These are phyloP conservation scores for Linum tenue DNA, from an alignment of 345 rosid genomes.

Conservation along the genomic window DNA sequence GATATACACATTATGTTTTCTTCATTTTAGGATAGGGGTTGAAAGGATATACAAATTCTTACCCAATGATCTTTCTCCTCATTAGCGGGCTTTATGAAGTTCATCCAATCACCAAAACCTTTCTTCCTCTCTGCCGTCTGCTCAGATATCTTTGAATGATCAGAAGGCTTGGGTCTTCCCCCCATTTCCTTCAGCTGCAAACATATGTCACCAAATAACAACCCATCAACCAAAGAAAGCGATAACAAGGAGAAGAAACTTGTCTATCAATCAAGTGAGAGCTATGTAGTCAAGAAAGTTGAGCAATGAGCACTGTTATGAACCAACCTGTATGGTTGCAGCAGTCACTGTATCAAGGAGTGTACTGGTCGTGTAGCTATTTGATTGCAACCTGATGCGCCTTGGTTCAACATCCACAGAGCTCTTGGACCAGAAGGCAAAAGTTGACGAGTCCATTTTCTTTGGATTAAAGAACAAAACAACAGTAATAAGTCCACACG, in stretches of 20 bases:
- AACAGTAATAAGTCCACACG: constrained; percentile 7
- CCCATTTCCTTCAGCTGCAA: constrained; percentile 92
- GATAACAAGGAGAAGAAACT: background rate
- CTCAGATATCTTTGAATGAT: constrained; percentile 41
- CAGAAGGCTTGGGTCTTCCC: constrained; percentile 59
- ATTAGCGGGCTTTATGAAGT: constrained; percentile 70
- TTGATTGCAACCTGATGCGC: constrained; percentile 91
- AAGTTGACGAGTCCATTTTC: constrained; percentile 71
- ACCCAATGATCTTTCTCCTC: constrained; percentile 99
- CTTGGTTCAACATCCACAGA: constrained; percentile 84
- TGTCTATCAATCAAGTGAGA: background rate
- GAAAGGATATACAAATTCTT: constrained; percentile 8
- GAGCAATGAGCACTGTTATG: background rate
- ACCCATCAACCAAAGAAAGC: background rate
- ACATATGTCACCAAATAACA: background rate
- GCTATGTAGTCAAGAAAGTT: background rate
- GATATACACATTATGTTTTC: background rate
- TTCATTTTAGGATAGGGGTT: too few relatives aligned
- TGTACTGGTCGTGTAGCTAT: constrained; percentile 74
- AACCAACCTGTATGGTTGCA: constrained; percentile 86
- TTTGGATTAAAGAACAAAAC: constrained; percentile 14
- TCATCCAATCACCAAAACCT: constrained; percentile 83
- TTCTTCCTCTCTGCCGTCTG: constrained; percentile 66
- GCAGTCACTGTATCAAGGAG: constrained; percentile 92
- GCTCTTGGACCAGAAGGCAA: constrained; percentile 97